A percentile compares a stretch with the other conserved stretches of the same genome.
Conservation (phyloP, 805 yeast species). For the Metschnikowia peoriensis region DNA sequence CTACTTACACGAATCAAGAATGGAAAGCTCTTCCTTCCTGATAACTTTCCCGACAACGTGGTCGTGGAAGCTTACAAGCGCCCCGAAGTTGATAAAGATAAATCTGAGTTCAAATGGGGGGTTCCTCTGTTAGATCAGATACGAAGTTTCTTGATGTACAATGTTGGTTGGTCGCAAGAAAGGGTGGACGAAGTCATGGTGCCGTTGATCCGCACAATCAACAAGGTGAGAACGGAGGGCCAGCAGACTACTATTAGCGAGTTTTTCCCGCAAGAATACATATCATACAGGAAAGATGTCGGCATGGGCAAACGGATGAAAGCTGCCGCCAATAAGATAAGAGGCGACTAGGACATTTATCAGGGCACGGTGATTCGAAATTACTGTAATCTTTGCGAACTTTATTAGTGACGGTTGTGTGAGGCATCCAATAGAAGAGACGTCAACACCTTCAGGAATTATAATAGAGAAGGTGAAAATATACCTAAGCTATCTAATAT, state of each 20-base stretch:
- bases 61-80: constrained; percentile 71
- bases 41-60: constrained; percentile 64
- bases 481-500: too few species aligned
- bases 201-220: constrained; percentile 81
- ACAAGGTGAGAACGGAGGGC: constrained; percentile 54
- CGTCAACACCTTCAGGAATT: too few species aligned
- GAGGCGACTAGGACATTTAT: constrained; percentile 11
- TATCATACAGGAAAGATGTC: constrained; percentile 45
- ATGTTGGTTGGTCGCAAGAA: constrained; percentile 77
- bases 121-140: constrained; percentile 78
- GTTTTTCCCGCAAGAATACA: constrained; percentile 62
- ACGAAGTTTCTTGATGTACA: constrained; percentile 62
- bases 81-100: constrained; percentile 85
- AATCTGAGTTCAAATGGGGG: constrained; percentile 85
- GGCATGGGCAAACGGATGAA: constrained; percentile 60
- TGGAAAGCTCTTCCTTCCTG: constrained; percentile 55
- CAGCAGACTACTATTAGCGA: constrained; percentile 62
- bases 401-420: too few species aligned
- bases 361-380: neutral
- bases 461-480: too few species aligned
- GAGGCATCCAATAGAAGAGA: too few species aligned
- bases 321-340: constrained; percentile 53
- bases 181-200: constrained; percentile 78
- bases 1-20: constrained; percentile 53
- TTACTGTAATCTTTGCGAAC: too few species aligned